Percentiles rank a stretch among this genome's conserved stretches.
These are phyloP conservation scores for Colletotrichum echinochloae DNA, from an alignment of 2,329 filamentous ascomycete genomes.

Conservation along the genomic window DNA sequence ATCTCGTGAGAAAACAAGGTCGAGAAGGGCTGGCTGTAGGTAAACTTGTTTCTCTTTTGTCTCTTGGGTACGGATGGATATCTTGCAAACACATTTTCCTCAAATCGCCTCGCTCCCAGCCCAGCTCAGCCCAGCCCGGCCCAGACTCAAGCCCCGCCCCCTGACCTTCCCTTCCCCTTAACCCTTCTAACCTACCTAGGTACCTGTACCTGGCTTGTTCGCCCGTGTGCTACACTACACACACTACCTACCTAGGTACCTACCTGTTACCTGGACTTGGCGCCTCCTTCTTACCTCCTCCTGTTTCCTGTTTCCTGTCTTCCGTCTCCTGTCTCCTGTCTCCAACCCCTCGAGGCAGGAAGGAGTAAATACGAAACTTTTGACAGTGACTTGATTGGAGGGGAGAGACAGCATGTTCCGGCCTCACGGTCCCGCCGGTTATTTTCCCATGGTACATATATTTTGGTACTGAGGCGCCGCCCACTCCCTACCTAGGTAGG, in stretches of 20 bases:
- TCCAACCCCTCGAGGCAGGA: background rate
- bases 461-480: background rate
- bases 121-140: no score
- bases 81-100: constrained; percentile 13
- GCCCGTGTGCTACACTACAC: constrained; percentile 6
- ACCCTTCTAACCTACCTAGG: constrained; percentile 10
- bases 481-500: background rate
- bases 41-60: constrained; percentile 27
- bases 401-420: background rate
- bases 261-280: constrained; percentile 1
- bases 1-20: constrained; percentile 7
- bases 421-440: background rate
- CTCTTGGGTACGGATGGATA: no score
- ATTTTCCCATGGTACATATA: background rate
- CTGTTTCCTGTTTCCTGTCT: background rate
- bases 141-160: no score
- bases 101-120: background rate
- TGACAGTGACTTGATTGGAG: background rate
- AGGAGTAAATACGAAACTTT: background rate
- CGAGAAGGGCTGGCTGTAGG: constrained; percentile 30
- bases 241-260: background rate
- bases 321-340: background rate
- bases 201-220: constrained; percentile 5
- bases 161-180: no score
- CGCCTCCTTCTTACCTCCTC: constrained; percentile 14